Evolutionary conservation across 345 rosid genomes (phyloP).

Genomic region (Eutrema heterophyllum): DNA sequence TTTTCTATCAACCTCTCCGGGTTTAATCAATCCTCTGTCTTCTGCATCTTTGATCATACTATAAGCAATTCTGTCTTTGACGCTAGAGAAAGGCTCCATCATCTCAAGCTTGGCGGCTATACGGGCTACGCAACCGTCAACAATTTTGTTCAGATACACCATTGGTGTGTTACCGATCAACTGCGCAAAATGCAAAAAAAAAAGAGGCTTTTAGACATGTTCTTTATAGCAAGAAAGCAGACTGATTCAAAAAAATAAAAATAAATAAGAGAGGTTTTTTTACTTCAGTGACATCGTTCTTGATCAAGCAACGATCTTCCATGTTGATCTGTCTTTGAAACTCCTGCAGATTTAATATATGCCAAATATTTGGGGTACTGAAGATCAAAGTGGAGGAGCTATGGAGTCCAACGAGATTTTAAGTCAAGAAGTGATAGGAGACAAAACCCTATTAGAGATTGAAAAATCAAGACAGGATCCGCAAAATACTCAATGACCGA

Average conservation of each 20-base stretch:
- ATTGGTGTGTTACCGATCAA: conserved; percentile 59
- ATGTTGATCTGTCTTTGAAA: conserved; percentile 2
- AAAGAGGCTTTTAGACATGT: not conserved
- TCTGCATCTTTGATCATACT: conserved; percentile 76
- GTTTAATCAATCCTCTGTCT: conserved; percentile 56
- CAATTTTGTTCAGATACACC: conserved; percentile 55
- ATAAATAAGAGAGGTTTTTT: not conserved
- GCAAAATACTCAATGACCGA: not conserved
- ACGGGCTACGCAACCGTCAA: conserved; percentile 57
- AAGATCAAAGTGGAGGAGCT: not conserved
- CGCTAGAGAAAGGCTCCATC: conserved; percentile 48
- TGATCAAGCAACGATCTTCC: conserved; percentile 28
- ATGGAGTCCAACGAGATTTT: not conserved
- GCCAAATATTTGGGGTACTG: not conserved
- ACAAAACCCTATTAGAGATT: not conserved
- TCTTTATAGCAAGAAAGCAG: not conserved
- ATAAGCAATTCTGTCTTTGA: conserved; percentile 58
- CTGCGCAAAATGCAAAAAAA: conserved; percentile 22
- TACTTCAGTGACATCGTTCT: conserved; percentile 33
- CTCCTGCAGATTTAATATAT: not conserved
- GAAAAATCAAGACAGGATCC: not conserved
- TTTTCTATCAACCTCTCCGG: conserved; percentile 43
- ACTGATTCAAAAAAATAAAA: not conserved
- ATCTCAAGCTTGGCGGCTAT: conserved; percentile 69
- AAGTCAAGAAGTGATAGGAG: no score